A percentile compares a stretch with the other conserved stretches of the same genome.
Evolutionary conservation across 2,329 filamentous ascomycete genomes (phyloP).

Genomic region (Fusarium clavum): DNA sequence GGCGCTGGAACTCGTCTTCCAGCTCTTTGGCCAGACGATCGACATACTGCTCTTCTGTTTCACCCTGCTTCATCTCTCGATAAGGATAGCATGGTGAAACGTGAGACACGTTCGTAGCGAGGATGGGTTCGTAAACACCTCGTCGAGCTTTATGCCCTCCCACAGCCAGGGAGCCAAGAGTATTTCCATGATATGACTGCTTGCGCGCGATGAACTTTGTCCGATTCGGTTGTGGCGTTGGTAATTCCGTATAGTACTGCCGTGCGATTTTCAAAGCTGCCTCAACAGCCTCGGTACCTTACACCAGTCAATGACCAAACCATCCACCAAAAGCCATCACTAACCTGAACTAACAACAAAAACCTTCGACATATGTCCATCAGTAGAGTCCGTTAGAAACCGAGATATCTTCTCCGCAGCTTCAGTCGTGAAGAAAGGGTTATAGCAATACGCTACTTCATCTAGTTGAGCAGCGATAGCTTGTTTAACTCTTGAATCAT

Average conservation of each 20-base stretch:
- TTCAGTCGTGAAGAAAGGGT: slow-evolving; percentile 31
- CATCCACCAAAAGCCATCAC: not conserved
- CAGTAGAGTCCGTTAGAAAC: slow-evolving; percentile 25
- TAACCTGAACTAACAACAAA: slow-evolving; percentile 31
- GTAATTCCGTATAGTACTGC: slow-evolving; percentile 36
- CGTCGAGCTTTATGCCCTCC: slow-evolving; percentile 39
- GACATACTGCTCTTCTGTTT: slow-evolving; percentile 43
- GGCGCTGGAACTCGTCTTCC: slow-evolving; percentile 29
- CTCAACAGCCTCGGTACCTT: slow-evolving; percentile 41
- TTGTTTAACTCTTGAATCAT: slow-evolving; percentile 23
- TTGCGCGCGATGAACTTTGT: slow-evolving; percentile 32
- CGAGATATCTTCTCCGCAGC: slow-evolving; percentile 21
- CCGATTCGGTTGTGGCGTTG: slow-evolving; percentile 22
- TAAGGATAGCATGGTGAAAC: slow-evolving; percentile 47
- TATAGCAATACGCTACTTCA: slow-evolving; percentile 31
- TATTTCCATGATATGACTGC: slow-evolving; percentile 40
- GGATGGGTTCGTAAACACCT: slow-evolving; percentile 44
- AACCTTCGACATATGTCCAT: slow-evolving; percentile 28
- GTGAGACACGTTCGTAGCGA: slow-evolving; percentile 43
- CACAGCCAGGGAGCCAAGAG: slow-evolving; percentile 14
- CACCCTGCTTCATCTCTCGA: slow-evolving; percentile 38
- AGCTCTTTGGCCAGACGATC: slow-evolving; percentile 27
- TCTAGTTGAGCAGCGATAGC: slow-evolving; percentile 26
- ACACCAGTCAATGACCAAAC: rapidly evolving
- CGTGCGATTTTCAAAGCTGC: slow-evolving; percentile 39